A percentile compares a stretch with the other conserved stretches of the same genome.
Evolutionary conservation across 495 filamentous ascomycete species (phyloP).

Genomic region (Glutinoglossum americanum): DNA sequence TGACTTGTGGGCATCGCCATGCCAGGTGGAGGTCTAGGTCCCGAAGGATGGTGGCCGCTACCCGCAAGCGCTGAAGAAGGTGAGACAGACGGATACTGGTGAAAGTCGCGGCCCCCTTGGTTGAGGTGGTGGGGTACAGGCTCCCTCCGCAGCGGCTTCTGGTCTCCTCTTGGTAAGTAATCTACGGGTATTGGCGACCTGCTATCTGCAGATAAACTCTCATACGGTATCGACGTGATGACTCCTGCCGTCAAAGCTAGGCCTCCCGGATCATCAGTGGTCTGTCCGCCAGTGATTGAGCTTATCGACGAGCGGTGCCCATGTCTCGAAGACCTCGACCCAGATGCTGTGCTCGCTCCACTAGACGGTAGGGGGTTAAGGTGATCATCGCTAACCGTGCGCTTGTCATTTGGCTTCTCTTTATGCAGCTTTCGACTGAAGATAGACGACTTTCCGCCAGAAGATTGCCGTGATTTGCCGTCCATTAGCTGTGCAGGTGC

Average conservation of each 20-base stretch:
- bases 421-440: constrained; percentile 59
- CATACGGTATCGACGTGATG: constrained; percentile 79
- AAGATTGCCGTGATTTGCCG: constrained; percentile 58
- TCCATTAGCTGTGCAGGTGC: constrained; percentile 20
- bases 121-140: constrained; percentile 64
- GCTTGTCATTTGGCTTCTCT: constrained; percentile 35
- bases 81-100: constrained; percentile 71
- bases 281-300: constrained; percentile 28
- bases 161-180: constrained; percentile 45
- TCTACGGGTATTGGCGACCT: constrained; percentile 55
- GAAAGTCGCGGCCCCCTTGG: constrained; percentile 56
- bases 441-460: constrained; percentile 58
- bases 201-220: constrained; percentile 42
- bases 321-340: constrained; percentile 60
- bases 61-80: constrained; percentile 24
- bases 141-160: constrained; percentile 39
- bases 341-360: constrained; percentile 31
- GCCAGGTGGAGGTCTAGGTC: constrained; percentile 46
- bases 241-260: constrained; percentile 63
- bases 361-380: constrained; percentile 28
- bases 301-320: constrained; percentile 57
- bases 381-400: constrained; percentile 28
- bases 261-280: constrained; percentile 20
- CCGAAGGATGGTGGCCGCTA: constrained; percentile 35
- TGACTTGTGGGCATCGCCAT: background rate